Conservation (phyloP, 345 rosid species). For the Ceriops tagal region DNA sequence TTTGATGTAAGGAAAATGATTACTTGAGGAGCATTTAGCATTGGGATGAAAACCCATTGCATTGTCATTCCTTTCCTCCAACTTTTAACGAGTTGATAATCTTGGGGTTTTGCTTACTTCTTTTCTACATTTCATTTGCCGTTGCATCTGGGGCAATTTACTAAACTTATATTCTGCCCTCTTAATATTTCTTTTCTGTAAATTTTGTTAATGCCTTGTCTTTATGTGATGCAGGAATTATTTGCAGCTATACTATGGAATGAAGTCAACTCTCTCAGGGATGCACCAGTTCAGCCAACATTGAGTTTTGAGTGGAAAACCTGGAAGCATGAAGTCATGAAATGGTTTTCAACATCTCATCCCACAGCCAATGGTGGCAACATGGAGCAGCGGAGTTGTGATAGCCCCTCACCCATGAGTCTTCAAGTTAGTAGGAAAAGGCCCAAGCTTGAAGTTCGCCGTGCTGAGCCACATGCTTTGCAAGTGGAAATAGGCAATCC, state of each 20-base stretch:
- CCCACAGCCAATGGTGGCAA: conserved; percentile 40
- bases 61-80: no score
- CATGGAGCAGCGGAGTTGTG: conserved; percentile 36
- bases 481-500: conserved; percentile 48
- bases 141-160: background rate
- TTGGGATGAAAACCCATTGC: no score
- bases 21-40: no score
- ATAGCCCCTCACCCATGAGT: conserved; percentile 39
- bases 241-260: conserved; percentile 71
- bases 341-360: conserved; percentile 69
- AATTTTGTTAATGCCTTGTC: conserved; percentile 6
- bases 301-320: conserved; percentile 93
- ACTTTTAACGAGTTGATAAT: no score
- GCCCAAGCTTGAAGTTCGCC: conserved; percentile 90
- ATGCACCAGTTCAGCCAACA: conserved; percentile 57
- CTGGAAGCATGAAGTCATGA: conserved; percentile 91
- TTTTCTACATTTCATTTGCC: no score
- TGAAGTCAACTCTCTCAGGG: conserved; percentile 66
- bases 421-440: conserved; percentile 67
- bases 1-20: no score
- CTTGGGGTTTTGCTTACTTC: no score
- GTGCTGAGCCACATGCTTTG: conserved; percentile 68
- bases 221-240: conserved; percentile 58
- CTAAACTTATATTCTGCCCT: background rate
- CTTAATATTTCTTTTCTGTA: background rate